These are phyloP conservation scores for Pleurotus citrinopileatus DNA, from an alignment of 768 basidiomycete genomes.

Conservation along the genomic window DNA sequence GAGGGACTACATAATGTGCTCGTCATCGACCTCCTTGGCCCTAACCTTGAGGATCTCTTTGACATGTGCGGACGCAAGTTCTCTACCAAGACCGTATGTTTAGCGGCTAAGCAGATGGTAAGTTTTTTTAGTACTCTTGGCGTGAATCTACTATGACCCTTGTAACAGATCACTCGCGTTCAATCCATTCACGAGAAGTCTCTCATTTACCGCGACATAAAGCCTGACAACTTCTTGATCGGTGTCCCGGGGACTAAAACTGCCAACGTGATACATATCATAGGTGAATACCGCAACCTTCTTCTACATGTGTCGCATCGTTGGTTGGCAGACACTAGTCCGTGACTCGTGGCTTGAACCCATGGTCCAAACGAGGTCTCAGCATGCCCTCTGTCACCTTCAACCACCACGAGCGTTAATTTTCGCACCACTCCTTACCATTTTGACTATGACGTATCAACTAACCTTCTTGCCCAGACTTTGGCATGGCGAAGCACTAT, in stretches of 20 bases:
- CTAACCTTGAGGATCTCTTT: slow-evolving; percentile 95
- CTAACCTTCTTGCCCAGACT: slow-evolving; percentile 51
- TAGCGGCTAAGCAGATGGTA: slow-evolving; percentile 99
- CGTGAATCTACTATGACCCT: background rate
- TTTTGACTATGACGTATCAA: slow-evolving; percentile 8
- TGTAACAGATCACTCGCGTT: slow-evolving; percentile 82
- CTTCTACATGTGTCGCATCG: slow-evolving; percentile 6
- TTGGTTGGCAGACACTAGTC: background rate
- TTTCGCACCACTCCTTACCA: background rate
- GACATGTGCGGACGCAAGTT: slow-evolving; percentile 99
- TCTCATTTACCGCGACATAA: slow-evolving; percentile 98
- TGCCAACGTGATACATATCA: slow-evolving; percentile 85
- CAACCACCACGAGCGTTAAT: background rate
- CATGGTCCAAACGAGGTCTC: background rate
- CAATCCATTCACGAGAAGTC: slow-evolving; percentile 99
- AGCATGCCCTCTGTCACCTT: background rate
- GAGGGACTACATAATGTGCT: slow-evolving; percentile 97
- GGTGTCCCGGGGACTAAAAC: slow-evolving; percentile 90
- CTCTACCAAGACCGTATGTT: slow-evolving; percentile 95
- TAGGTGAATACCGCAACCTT: slow-evolving; percentile 53
- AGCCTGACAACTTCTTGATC: slow-evolving; percentile 98
- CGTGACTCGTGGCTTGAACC: background rate
- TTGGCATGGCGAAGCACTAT: slow-evolving; percentile 99
- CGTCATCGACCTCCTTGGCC: slow-evolving; percentile 94
- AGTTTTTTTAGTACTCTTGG: slow-evolving; percentile 22